Evolutionary conservation across 2,329 filamentous ascomycete species (phyloP).

Genomic region (Xylariaceae sp.): DNA sequence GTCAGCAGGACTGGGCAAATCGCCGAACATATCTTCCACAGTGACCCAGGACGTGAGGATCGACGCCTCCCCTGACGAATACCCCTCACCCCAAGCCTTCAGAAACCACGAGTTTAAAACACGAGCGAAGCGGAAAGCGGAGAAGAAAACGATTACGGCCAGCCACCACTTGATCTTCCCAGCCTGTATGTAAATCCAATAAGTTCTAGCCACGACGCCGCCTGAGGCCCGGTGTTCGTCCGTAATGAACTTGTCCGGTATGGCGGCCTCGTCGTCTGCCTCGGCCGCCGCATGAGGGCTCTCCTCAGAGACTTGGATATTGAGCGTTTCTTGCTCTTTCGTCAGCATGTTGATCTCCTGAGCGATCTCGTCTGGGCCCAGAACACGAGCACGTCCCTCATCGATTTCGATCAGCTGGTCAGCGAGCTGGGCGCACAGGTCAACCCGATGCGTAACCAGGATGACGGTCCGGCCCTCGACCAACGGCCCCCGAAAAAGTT

Average conservation of each 20-base stretch:
- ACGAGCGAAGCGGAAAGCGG: constrained; percentile 57
- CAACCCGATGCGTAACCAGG: constrained; percentile 76
- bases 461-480: constrained; percentile 62
- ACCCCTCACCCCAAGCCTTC: constrained; percentile 81
- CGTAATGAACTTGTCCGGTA: constrained; percentile 71
- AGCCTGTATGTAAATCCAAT: constrained; percentile 80
- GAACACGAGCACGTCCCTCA: constrained; percentile 50
- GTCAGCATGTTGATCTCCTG: constrained; percentile 34
- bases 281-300: constrained; percentile 29
- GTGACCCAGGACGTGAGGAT: constrained; percentile 3
- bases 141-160: constrained; percentile 56
- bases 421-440: constrained; percentile 68
- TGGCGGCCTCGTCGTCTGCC: constrained; percentile 43
- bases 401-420: constrained; percentile 66
- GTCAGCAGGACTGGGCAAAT: constrained; percentile 59
- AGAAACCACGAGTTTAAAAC: constrained; percentile 73
- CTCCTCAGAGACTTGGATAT: constrained; percentile 27
- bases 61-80: constrained; percentile 37
- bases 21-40: constrained; percentile 36
- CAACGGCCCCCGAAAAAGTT: constrained; percentile 54
- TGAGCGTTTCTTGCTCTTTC: constrained; percentile 23
- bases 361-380: constrained; percentile 42
- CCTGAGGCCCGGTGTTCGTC: constrained; percentile 71
- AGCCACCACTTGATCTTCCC: constrained; percentile 71
- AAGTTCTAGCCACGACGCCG: constrained; percentile 68